These are phyloP conservation scores for Plasmodium reichenowi DNA, from an alignment of 169 alveolate genomes.

Conservation along the genomic window DNA sequence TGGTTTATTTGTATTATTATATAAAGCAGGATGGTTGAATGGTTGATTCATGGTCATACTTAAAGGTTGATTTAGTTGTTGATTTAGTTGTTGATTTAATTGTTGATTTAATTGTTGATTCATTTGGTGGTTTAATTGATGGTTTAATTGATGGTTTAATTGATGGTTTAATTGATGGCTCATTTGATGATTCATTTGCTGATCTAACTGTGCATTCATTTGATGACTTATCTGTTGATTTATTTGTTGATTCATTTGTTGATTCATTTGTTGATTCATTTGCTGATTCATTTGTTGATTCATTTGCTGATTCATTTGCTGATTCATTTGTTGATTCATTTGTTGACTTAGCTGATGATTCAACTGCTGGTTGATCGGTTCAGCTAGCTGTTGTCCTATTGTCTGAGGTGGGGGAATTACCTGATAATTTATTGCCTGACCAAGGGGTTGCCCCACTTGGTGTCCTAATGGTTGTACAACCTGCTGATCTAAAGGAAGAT, in stretches of 20 bases:
- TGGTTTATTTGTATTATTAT: not conserved
- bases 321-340: constrained; percentile 11
- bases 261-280: not conserved
- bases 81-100: not conserved
- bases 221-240: constrained; percentile 3
- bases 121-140: not conserved
- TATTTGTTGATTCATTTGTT: constrained; percentile 9
- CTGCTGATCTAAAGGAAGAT: constrained; percentile 24
- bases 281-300: constrained; percentile 13
- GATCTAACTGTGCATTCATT: not conserved
- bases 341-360: constrained; percentile 19
- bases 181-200: not conserved
- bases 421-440: not conserved
- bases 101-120: constrained; percentile 3
- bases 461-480: constrained; percentile 2
- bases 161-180: not conserved
- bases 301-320: constrained; percentile 15
- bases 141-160: not conserved
- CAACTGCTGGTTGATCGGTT: not conserved
- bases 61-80: not conserved
- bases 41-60: constrained; percentile 8
- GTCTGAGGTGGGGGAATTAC: not conserved
- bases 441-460: constrained; percentile 7
- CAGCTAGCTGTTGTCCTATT: not conserved
- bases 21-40: constrained; percentile 1